A percentile compares a stretch with the other conserved stretches of the same genome.
phyloP scores from a whole-genome alignment of 768 basidiomycete species.

The Amanita pseudoporphyria region DNA sequence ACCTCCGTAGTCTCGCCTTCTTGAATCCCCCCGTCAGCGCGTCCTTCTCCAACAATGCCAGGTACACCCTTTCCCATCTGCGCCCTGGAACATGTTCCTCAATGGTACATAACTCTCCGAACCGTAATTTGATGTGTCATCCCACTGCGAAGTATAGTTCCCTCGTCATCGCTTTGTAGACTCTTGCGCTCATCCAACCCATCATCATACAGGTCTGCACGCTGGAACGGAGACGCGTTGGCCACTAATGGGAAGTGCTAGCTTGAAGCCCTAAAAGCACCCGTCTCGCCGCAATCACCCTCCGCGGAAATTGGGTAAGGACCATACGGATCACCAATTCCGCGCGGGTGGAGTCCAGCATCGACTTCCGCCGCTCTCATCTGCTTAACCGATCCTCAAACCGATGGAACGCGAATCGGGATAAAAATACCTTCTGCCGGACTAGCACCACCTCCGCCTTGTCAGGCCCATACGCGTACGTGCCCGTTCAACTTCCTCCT shows the following conservation, averaged over 20 bases:
- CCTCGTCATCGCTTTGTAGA: no score
- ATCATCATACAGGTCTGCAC: constrained; percentile 68
- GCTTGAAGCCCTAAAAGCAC: constrained; percentile 45
- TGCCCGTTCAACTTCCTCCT: constrained; percentile 52
- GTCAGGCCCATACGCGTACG: constrained; percentile 41
- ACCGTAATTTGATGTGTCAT: no score
- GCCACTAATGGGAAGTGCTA: constrained; percentile 77
- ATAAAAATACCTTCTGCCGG: constrained; percentile 84
- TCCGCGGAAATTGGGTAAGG: constrained; percentile 45
- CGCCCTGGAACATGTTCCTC: no score
- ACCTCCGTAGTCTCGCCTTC: constrained; percentile 87
- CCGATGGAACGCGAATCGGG: constrained; percentile 78
- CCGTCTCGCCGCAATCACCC: constrained; percentile 31
- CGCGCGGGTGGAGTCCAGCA: constrained; percentile 54
- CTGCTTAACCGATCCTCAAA: no score
- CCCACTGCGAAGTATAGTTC: constrained; percentile 66
- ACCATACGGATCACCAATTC: constrained; percentile 58
- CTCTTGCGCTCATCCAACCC: no score
- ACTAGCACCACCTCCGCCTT: constrained; percentile 78
- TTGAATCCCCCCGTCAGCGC: constrained; percentile 69
- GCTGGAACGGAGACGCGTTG: constrained; percentile 75
- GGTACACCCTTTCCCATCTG: constrained; percentile 46
- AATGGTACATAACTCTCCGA: no score
- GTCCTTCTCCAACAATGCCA: constrained; percentile 51
- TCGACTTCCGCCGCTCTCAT: no score